Evolutionary conservation across 345 rosid species (phyloP), one percentile per base, ranked within the genome.

Genomic region (Euphorbia peplus): DNA sequence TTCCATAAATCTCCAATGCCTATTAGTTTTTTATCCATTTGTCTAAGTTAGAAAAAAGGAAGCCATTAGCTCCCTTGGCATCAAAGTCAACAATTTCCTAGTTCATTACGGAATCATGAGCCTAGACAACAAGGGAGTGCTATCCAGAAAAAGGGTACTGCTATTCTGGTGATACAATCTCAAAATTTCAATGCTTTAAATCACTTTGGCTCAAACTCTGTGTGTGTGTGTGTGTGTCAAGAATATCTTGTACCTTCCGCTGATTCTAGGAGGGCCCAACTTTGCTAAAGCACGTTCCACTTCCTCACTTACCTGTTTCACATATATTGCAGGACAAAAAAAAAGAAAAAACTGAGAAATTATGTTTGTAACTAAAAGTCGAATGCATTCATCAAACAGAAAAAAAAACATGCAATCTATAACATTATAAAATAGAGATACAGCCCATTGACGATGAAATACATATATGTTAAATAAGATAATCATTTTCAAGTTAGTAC

Each of bases 271-370:
- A 76, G 98, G 96, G 28, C 90, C 99, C 72, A 92, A 30, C 83
- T 88, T 95, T 14, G 99, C 92, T 70, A 95, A 86, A 79, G 99
- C 99, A 68, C 99, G 97, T 77, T 95, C 99, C 37, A 95, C 97
- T 77, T 95, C 99, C 79, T 95, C 99, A 18, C 99, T 95, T n/a
- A 95, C 99, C 99, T 95, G 82, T 78, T 79, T 65, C 21, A 71
- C 66, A 70, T 29, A 67, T 70, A 47, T 19, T 32, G 62, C 44
- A 66, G 57, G 26, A 37, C 30, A n/a, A 58, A 64, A 29, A 66
- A 50, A 41, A 66, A 53, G 57, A 19, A 46, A 51, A 22, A 42
- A 29, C 42, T 68, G 14, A 44, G 55, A 47, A 70, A 28, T 25
- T 2, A 5, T 4, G 24, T 60, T 59, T n/a, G n/a, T n/a, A n/a